Percentiles rank a stretch among this genome's conserved stretches.
Conservation (phyloP, 2,329 filamentous ascomycete species). For the Hypoxylon sp. region DNA sequence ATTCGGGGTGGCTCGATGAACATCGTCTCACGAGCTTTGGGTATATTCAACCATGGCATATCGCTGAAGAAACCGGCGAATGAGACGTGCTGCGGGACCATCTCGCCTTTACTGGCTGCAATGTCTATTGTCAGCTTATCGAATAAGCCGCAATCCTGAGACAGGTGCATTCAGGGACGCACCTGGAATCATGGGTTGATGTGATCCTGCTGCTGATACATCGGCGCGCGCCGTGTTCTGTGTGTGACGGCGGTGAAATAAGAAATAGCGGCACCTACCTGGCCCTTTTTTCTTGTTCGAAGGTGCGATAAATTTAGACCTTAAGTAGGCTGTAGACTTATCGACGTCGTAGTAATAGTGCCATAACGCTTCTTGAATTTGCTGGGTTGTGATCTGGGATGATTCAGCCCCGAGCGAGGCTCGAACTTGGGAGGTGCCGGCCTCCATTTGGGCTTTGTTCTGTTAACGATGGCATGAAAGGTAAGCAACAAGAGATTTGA, state of each 20-base stretch:
- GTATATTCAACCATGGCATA: slow-evolving; percentile 85
- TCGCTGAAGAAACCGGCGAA: slow-evolving; percentile 79
- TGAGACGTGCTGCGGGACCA: slow-evolving; percentile 42
- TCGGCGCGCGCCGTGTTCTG: slow-evolving; percentile 10
- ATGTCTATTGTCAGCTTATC: slow-evolving; percentile 31
- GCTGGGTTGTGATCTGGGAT: slow-evolving; percentile 66
- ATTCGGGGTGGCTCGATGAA: slow-evolving; percentile 69
- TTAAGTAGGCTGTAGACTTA: slow-evolving; percentile 85
- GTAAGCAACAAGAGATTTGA: neutral
- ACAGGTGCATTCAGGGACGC: slow-evolving; percentile 32
- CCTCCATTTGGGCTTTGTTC: slow-evolving; percentile 62
- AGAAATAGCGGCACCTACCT: slow-evolving; percentile 57
- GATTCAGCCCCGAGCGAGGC: slow-evolving; percentile 71
- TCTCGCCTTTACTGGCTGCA: slow-evolving; percentile 37
- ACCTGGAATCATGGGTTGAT: slow-evolving; percentile 32
- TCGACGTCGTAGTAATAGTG: slow-evolving; percentile 95
- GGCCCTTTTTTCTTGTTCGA: slow-evolving; percentile 57
- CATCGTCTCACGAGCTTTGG: slow-evolving; percentile 72
- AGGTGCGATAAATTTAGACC: slow-evolving; percentile 69
- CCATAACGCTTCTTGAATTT: slow-evolving; percentile 93
- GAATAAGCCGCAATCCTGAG: slow-evolving; percentile 6
- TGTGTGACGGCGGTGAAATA: slow-evolving; percentile 29
- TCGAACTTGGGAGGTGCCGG: slow-evolving; percentile 75
- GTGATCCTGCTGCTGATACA: slow-evolving; percentile 13
- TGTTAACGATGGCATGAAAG: slow-evolving; percentile 23